Evolutionary conservation across 768 basidiomycete genomes (phyloP).

Genomic region (Clavaria fumosa): DNA sequence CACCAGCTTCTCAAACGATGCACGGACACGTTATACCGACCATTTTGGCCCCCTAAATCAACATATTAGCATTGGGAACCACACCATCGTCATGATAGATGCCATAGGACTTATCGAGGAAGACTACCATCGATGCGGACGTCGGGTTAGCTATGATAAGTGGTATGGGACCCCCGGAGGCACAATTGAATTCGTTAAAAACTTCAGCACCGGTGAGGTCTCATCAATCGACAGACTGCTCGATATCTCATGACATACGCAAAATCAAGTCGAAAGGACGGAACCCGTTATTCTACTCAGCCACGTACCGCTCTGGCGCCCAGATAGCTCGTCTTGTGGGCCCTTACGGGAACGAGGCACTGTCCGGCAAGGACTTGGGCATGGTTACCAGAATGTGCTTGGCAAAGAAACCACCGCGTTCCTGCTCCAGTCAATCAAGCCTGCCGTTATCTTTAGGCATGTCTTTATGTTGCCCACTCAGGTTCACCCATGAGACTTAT

Average conservation of each 20-base stretch:
- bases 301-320: slow-evolving; percentile 80
- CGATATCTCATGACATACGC: not conserved
- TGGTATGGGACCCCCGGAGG: slow-evolving; percentile 37
- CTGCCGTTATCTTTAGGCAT: slow-evolving; percentile 64
- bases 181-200: slow-evolving; percentile 37
- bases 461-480: slow-evolving; percentile 10
- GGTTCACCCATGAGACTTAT: slow-evolving; percentile 6
- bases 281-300: slow-evolving; percentile 59
- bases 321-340: slow-evolving; percentile 56
- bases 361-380: slow-evolving; percentile 58
- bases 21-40: slow-evolving; percentile 42
- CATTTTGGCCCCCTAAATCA: slow-evolving; percentile 69
- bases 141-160: slow-evolving; percentile 24
- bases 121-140: slow-evolving; percentile 34
- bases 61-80: slow-evolving; percentile 47
- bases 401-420: slow-evolving; percentile 48
- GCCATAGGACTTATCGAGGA: slow-evolving; percentile 64
- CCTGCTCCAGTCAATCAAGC: slow-evolving; percentile 47
- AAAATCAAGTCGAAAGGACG: slow-evolving; percentile 14
- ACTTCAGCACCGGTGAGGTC: slow-evolving; percentile 25
- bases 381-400: slow-evolving; percentile 79
- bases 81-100: slow-evolving; percentile 60
- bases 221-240: too few relatives aligned
- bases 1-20: slow-evolving; percentile 28
- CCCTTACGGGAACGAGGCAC: slow-evolving; percentile 58